Evolutionary conservation across 768 basidiomycete species (phyloP), one percentile per base, ranked within the genome.

Genomic region (Russula foetens): DNA sequence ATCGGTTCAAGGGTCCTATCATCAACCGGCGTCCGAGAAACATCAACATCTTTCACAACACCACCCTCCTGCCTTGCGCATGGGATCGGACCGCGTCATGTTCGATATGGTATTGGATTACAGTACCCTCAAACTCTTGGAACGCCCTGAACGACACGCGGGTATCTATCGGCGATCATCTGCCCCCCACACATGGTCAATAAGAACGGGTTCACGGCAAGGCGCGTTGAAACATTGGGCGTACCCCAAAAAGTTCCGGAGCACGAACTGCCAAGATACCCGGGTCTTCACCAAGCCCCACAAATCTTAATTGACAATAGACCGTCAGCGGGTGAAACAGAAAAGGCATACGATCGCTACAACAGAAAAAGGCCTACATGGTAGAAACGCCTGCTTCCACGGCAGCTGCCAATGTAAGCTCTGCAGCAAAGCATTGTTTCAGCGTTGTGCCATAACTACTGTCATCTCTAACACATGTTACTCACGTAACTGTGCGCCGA

Each of bases 381-480:
- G 90, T 92, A 2, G 90, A 92, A 1, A 93, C 90, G 52, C 90
- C 92, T 15, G 89, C 90, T 69, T 92, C 90, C 65, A 91, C 84
- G 4, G 86, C 83, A 14, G 85, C 84, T 2, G 83, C 81, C 62
- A 89, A 73, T 7, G 87, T 88, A 62, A 87, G 71, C 17, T 82
- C 86, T 88, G 62, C 35, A 31, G 57, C 59, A 58, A 46, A 47
- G 47, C 21, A 41, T 48, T 15, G 46, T 52, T 47, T 14, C 33
- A 31, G 24, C 17, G 50, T 38, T 57, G 56, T 29, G 12, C 26
- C 26, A 23, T 64, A 68, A 53, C n/a, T 45, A 39, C 46, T 24
- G 29, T n/a, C 21, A 39, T 24, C 11, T 35, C 31, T 12, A 44
- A 44, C 33, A 51, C 53, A 46, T 31, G 44, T 63, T 39, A 76